Evolutionary conservation across 768 basidiomycete genomes (phyloP).

Genomic region (Mycena maculata): DNA sequence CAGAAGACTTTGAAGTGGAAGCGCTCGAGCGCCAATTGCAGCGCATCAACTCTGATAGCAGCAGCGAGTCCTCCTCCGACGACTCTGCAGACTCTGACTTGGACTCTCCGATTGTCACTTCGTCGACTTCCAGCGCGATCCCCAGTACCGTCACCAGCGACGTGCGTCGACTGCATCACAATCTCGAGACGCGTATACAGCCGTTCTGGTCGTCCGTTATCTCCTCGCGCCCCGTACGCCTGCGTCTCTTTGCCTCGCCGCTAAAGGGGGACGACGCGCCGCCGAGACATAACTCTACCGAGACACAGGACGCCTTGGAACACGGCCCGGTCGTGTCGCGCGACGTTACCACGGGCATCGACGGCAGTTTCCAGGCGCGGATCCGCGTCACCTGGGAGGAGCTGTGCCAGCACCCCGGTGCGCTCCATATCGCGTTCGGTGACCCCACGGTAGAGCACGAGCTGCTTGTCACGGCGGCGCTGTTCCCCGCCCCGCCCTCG

Average conservation of each 20-base stretch:
- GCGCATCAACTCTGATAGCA: conserved; percentile 43
- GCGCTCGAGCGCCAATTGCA: conserved; percentile 67
- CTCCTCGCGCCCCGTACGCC: conserved; percentile 67
- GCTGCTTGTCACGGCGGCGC: conserved; percentile 64
- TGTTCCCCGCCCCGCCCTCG: conserved; percentile 52
- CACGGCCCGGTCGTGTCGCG: conserved; percentile 60
- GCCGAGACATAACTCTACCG: conserved; percentile 34
- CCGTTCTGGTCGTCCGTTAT: conserved; percentile 87
- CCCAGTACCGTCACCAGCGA: conserved; percentile 29
- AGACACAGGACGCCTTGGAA: conserved; percentile 44
- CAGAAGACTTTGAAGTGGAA: conserved; percentile 67
- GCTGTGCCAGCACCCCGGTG: conserved; percentile 70
- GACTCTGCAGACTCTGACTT: conserved; percentile 17
- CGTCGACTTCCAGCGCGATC: conserved; percentile 22
- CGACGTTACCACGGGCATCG: conserved; percentile 68
- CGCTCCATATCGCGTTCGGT: conserved; percentile 67
- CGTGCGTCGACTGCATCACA: conserved; percentile 71
- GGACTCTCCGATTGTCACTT: conserved; percentile 36
- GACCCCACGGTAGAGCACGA: conserved; percentile 64
- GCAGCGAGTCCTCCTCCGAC: conserved; percentile 24
- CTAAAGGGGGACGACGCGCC: conserved; percentile 39
- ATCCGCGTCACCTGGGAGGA: conserved; percentile 77
- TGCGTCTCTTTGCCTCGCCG: conserved; percentile 68
- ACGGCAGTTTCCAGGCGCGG: conserved; percentile 79
- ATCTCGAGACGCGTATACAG: conserved; percentile 80